Percentiles rank a stretch among this genome's conserved stretches.
Evolutionary conservation across 2,329 filamentous ascomycete genomes (phyloP).

Genomic region (Aspergillus sp.): DNA sequence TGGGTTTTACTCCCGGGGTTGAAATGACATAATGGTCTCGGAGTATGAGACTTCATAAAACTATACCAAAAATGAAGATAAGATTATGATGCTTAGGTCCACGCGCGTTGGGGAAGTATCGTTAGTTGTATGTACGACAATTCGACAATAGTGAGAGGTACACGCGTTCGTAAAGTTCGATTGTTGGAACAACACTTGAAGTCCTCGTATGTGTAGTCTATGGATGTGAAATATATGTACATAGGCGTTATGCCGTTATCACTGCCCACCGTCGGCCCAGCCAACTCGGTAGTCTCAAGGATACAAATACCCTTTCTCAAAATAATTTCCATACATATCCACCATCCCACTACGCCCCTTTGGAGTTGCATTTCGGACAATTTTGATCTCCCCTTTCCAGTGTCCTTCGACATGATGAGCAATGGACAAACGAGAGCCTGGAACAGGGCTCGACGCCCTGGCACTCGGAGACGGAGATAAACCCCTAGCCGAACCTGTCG

Average conservation of each 20-base stretch:
- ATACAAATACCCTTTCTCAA: constrained; percentile 54
- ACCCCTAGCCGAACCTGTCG: constrained; percentile 9
- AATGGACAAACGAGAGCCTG: constrained; percentile 26
- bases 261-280: neutral
- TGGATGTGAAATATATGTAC: neutral
- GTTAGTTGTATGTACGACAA: too few species aligned
- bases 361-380: constrained; percentile 49
- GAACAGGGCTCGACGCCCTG: constrained; percentile 5
- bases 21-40: constrained; percentile 7
- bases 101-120: too few species aligned
- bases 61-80: constrained; percentile 18
- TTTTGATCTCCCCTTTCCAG: constrained; percentile 60
- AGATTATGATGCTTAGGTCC: constrained; percentile 12
- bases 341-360: constrained; percentile 46
- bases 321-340: constrained; percentile 55
- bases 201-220: neutral
- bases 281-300: constrained; percentile 35
- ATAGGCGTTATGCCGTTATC: neutral
- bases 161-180: neutral
- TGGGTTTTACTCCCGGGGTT: constrained; percentile 26
- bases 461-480: constrained; percentile 18
- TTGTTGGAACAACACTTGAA: neutral
- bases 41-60: constrained; percentile 9
- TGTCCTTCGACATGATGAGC: constrained; percentile 54
- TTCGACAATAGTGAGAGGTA: neutral